These are phyloP conservation scores for Rutstroemia sp. DNA, from an alignment of 2,329 filamentous ascomycete genomes.

Conservation along the genomic window DNA sequence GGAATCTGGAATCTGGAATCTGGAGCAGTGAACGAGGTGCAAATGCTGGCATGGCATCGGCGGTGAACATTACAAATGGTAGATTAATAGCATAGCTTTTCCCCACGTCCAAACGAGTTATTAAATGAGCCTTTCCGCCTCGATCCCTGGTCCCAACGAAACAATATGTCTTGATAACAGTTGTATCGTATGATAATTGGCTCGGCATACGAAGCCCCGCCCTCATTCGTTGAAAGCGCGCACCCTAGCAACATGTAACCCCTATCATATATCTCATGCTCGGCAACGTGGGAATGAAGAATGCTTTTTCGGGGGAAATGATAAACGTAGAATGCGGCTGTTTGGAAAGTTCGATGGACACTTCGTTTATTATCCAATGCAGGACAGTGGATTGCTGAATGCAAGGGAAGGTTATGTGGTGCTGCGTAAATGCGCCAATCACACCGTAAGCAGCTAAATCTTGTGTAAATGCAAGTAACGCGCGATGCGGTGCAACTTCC, in stretches of 20 bases:
- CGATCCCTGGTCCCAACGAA: background rate
- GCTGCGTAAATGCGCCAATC: slow-evolving; percentile 6
- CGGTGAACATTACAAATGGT: background rate
- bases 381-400: background rate
- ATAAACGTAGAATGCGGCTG: background rate
- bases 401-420: background rate
- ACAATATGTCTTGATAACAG: background rate
- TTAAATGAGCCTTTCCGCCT: background rate
- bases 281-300: background rate
- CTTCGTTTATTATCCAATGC: slow-evolving; percentile 7
- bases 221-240: background rate
- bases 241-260: background rate
- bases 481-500: background rate
- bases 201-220: background rate
- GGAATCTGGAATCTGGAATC: background rate
- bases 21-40: too few relatives aligned
- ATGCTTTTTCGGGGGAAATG: background rate
- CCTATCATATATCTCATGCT: background rate
- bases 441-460: background rate
- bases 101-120: background rate
- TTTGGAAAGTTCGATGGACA: background rate
- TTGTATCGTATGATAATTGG: background rate
- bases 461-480: background rate
- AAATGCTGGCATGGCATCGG: too few relatives aligned
- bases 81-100: background rate